A percentile compares a stretch with the other conserved stretches of the same genome.
phyloP scores from a whole-genome alignment of 768 basidiomycete genomes.

The Serendipita sp. region DNA sequence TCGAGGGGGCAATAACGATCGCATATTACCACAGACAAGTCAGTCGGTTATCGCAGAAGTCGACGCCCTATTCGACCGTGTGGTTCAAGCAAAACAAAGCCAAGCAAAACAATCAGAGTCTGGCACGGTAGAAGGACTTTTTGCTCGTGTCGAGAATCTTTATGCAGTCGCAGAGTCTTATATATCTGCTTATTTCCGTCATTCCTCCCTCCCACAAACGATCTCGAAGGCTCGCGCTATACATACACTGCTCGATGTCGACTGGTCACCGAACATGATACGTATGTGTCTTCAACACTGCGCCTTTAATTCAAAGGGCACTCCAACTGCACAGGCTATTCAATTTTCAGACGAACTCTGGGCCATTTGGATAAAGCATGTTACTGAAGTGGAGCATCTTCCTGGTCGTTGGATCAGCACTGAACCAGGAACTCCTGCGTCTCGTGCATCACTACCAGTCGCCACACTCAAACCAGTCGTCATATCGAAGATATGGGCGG shows the following conservation, averaged over 20 bases:
- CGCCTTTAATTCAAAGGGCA: conserved; percentile 9
- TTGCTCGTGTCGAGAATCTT: conserved; percentile 35
- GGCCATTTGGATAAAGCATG: conserved; percentile 36
- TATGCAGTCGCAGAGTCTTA: conserved; percentile 30
- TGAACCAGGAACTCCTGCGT: conserved; percentile 18
- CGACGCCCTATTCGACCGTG: conserved; percentile 43
- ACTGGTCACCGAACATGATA: conserved; percentile 20
- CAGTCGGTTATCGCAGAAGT: conserved; percentile 44
- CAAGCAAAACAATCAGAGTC: conserved; percentile 8
- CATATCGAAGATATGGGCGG: conserved; percentile 46
- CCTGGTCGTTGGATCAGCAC: conserved; percentile 17
- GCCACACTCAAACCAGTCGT: not conserved
- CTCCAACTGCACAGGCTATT: conserved; percentile 21
- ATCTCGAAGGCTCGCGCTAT: conserved; percentile 56
- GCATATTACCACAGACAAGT: not conserved
- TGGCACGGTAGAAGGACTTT: conserved; percentile 18
- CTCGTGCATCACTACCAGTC: not conserved
- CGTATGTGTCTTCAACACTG: not conserved
- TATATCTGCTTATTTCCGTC: conserved; percentile 55
- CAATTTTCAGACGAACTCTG: conserved; percentile 49
- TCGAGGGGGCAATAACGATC: not conserved
- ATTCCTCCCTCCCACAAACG: conserved; percentile 37
- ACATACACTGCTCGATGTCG: conserved; percentile 24
- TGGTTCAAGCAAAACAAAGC: conserved; percentile 30
- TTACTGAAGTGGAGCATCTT: not conserved